These are phyloP conservation scores for Cryphonectria carpinicola DNA, from an alignment of 2,329 filamentous ascomycete genomes.

Conservation along the genomic window DNA sequence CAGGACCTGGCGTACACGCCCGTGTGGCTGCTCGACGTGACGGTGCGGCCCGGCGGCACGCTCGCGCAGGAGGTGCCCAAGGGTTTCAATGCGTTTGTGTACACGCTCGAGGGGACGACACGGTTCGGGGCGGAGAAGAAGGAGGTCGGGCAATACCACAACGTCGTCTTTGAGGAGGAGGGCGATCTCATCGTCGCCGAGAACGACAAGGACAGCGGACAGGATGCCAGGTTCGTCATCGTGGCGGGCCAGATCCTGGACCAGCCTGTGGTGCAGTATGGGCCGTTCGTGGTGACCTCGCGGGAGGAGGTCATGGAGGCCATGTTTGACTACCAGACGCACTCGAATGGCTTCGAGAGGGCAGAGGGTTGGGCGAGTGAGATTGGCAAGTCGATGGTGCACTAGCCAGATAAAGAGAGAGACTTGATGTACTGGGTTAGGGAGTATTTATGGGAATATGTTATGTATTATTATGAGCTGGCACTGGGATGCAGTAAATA, in stretches of 20 bases:
- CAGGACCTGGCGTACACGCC: slow-evolving; percentile 94
- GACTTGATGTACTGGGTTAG: not conserved
- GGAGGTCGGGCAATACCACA: slow-evolving; percentile 74
- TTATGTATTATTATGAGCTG: not conserved
- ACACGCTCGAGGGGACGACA: slow-evolving; percentile 76
- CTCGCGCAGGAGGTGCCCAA: slow-evolving; percentile 75
- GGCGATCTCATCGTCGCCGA: slow-evolving; percentile 77
- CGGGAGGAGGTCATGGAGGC: slow-evolving; percentile 77
- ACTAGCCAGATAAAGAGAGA: slow-evolving; percentile 34
- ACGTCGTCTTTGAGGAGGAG: slow-evolving; percentile 81
- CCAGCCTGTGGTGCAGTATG: slow-evolving; percentile 81
- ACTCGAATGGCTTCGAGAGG: slow-evolving; percentile 79
- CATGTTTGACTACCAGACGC: slow-evolving; percentile 73
- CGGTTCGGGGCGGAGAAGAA: slow-evolving; percentile 60
- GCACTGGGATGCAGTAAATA: not conserved
- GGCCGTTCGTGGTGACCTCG: slow-evolving; percentile 78
- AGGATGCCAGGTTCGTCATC: slow-evolving; percentile 65
- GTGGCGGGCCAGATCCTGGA: slow-evolving; percentile 80
- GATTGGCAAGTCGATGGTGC: slow-evolving; percentile 77
- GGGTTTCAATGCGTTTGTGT: slow-evolving; percentile 90
- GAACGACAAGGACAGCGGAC: slow-evolving; percentile 67
- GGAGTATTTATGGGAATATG: not conserved
- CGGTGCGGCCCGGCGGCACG: slow-evolving; percentile 76
- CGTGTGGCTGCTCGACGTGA: slow-evolving; percentile 92
- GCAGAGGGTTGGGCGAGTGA: slow-evolving; percentile 80